Conservation (phyloP, 768 basidiomycete genomes). For the Pleurotus djamor region DNA sequence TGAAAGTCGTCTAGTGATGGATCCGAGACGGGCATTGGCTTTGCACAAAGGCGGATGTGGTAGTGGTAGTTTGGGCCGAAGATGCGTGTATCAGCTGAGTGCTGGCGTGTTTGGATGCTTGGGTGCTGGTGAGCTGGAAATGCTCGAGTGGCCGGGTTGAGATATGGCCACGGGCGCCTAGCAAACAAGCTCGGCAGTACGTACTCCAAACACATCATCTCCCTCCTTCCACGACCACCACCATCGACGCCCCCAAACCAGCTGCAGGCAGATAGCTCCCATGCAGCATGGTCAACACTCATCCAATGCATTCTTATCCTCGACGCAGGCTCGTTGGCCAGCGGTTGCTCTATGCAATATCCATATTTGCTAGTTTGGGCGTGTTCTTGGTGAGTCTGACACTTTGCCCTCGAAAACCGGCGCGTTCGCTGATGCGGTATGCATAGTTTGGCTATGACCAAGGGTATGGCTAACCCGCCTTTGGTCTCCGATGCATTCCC, state of each 20-base stretch:
- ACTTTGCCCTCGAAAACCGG: neutral
- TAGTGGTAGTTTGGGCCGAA: neutral
- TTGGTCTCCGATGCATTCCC: too few relatives aligned
- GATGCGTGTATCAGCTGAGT: neutral
- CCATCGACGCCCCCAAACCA: neutral
- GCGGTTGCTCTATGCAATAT: conserved; percentile 75
- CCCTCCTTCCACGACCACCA: neutral
- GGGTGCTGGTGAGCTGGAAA: neutral
- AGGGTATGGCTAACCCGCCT: conserved; percentile 43
- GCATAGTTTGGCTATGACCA: conserved; percentile 83
- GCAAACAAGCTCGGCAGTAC: neutral
- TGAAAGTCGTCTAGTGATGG: conserved; percentile 61
- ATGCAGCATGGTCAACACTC: conserved; percentile 55
- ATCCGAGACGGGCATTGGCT: conserved; percentile 58
- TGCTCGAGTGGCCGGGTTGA: too few relatives aligned
- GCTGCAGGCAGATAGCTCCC: conserved; percentile 10
- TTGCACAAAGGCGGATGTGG: conserved; percentile 10
- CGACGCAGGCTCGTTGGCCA: conserved; percentile 69
- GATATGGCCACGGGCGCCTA: neutral
- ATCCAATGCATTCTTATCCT: conserved; percentile 19
- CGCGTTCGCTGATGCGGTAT: conserved; percentile 5
- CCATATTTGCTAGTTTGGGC: conserved; percentile 79
- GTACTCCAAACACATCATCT: neutral
- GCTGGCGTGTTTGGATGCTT: neutral
- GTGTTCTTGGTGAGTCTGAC: conserved; percentile 70